Conservation (phyloP, 306 rosid genomes). For the Morella rubra region DNA sequence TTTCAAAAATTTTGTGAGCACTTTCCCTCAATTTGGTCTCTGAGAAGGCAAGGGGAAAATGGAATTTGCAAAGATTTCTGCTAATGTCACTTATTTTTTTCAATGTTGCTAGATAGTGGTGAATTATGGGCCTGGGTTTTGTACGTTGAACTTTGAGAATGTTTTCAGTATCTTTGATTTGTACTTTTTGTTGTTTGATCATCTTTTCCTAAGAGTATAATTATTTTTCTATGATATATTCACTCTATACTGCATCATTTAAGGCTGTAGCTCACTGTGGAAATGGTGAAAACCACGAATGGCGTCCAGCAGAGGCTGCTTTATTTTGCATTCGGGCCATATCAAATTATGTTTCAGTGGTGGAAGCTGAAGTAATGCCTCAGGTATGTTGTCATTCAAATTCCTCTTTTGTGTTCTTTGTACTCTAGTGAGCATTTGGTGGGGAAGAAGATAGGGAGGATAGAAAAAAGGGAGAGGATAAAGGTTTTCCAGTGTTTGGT, state of each 20-base stretch:
- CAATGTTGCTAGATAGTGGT: not conserved
- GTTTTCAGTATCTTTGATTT: slow-evolving; percentile 8
- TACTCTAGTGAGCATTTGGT: not conserved
- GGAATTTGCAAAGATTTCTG: not conserved
- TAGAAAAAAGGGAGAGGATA: not conserved
- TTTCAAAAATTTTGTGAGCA: not conserved
- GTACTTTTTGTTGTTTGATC: slow-evolving; percentile 21
- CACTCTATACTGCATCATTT: slow-evolving; percentile 13
- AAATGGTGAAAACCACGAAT: slow-evolving; percentile 67
- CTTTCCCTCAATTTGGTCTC: not conserved
- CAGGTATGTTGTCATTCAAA: slow-evolving; percentile 57
- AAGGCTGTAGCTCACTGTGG: slow-evolving; percentile 82
- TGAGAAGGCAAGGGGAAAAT: not conserved
- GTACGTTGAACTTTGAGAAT: not conserved
- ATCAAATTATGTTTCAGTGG: slow-evolving; percentile 78
- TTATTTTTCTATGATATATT: slow-evolving; percentile 14
- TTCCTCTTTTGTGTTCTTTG: slow-evolving; percentile 12
- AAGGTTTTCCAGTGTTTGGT: not conserved
- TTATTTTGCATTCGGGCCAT: slow-evolving; percentile 92
- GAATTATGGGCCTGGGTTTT: not conserved
- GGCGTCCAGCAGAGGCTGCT: slow-evolving; percentile 98
- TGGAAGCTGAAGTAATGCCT: slow-evolving; percentile 96
- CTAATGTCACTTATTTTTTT: not conserved
- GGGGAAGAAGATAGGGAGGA: not conserved
- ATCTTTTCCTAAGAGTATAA: not conserved